A percentile compares a stretch with the other conserved stretches of the same genome.
phyloP scores from a whole-genome alignment of 2,329 filamentous ascomycete species.

The Paecilomyces niveus region DNA sequence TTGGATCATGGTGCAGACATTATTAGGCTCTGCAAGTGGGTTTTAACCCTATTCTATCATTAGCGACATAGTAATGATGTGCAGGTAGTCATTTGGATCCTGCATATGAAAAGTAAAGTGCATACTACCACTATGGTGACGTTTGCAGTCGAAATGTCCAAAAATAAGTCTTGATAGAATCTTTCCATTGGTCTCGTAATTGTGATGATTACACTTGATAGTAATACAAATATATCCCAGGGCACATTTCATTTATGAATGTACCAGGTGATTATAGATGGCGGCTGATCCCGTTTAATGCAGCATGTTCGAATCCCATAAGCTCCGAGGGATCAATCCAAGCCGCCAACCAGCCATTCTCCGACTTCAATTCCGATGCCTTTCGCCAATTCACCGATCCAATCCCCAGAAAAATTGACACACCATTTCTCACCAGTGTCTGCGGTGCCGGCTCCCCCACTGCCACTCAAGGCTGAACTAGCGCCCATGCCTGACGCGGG shows the following conservation, averaged over 20 bases:
- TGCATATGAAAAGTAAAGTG: too few relatives aligned
- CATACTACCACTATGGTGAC: too few relatives aligned
- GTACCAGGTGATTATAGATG: too few relatives aligned
- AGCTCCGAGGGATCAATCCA: conserved; percentile 19
- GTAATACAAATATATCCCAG: neutral
- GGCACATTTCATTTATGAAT: too few relatives aligned
- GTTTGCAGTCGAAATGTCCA: too few relatives aligned
- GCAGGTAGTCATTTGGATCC: too few relatives aligned
- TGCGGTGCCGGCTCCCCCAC: conserved; percentile 22
- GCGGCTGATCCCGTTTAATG: too few relatives aligned
- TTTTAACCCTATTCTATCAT: too few relatives aligned
- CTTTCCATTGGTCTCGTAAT: neutral
- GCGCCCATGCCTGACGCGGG: conserved; percentile 29
- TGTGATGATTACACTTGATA: neutral
- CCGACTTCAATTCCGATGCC: conserved; percentile 40
- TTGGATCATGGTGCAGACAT: too few relatives aligned
- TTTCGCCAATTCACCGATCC: conserved; percentile 39
- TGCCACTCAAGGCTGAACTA: conserved; percentile 17
- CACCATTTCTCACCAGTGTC: conserved; percentile 42
- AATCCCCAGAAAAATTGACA: conserved; percentile 41
- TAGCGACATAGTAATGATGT: too few relatives aligned
- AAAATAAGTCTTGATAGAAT: neutral
- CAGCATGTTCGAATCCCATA: too few relatives aligned
- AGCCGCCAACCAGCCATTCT: conserved; percentile 35
- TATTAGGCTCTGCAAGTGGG: too few relatives aligned